A percentile compares a stretch with the other conserved stretches of the same genome.
Conservation (phyloP, 225 moss, liverwort and hornwort species). For the Physcomitrellopsis africana region DNA sequence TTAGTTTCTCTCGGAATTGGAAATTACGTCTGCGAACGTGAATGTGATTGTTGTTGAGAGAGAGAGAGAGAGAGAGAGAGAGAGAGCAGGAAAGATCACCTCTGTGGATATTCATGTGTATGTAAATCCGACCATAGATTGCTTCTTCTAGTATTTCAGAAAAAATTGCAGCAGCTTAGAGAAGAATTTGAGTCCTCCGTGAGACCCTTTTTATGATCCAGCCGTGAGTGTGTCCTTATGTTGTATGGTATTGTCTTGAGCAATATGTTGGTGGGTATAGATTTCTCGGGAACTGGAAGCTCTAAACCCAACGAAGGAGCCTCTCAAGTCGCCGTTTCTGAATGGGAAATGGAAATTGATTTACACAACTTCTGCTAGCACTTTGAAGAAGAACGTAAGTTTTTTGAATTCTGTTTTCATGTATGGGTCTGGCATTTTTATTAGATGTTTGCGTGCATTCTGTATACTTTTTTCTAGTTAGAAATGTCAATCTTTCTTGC, state of each 20-base stretch:
- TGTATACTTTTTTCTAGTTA: not conserved
- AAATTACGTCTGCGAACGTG: not conserved
- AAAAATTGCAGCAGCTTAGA: not conserved
- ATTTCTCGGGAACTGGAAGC: constrained; percentile 78
- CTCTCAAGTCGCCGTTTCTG: constrained; percentile 69
- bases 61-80: not conserved
- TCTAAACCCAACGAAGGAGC: constrained; percentile 78
- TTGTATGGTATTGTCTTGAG: not conserved
- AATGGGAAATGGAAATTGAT: constrained; percentile 93
- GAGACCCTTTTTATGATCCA: constrained; percentile 4
- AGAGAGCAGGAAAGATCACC: no score
- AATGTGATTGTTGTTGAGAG: not conserved
- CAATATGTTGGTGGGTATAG: constrained; percentile 37
- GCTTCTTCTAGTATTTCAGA: not conserved
- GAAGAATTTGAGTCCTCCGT: not conserved
- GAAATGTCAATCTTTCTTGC: not conserved
- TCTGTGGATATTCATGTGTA: no score
- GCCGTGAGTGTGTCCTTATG: not conserved
- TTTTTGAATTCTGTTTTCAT: not conserved
- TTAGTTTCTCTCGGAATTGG: not conserved
- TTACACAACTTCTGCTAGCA: constrained; percentile 79
- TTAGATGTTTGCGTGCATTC: no score
- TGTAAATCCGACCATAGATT: not conserved
- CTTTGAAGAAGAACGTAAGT: constrained; percentile 69
- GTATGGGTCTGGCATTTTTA: no score